Conservation (phyloP, 306 rosid genomes). For the Vigna radiata region DNA sequence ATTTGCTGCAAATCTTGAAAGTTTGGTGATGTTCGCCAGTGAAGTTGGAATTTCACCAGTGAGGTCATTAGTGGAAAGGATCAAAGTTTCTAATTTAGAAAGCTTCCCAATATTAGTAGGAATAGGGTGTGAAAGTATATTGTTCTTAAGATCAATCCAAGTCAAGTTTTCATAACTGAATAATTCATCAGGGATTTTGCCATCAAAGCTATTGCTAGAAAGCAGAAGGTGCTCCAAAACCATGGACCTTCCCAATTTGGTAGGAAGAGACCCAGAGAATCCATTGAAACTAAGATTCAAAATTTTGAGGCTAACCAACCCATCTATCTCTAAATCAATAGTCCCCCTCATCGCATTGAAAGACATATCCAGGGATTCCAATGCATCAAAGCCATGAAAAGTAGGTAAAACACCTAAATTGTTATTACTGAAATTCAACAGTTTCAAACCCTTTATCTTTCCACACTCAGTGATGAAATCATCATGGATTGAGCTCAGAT, state of each 20-base stretch:
- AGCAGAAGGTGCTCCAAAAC: conserved; percentile 69
- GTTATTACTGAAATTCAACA: conserved; percentile 66
- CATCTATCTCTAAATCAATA: conserved; percentile 54
- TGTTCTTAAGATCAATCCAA: conserved; percentile 55
- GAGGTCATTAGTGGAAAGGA: conserved; percentile 63
- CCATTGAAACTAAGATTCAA: conserved; percentile 53
- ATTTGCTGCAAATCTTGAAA: conserved; percentile 73
- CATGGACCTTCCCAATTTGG: conserved; percentile 56
- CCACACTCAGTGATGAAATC: conserved; percentile 65
- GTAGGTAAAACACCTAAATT: conserved; percentile 59
- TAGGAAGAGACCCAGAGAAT: conserved; percentile 57
- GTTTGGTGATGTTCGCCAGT: conserved; percentile 50
- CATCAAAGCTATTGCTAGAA: conserved; percentile 47
- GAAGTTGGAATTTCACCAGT: conserved; percentile 58
- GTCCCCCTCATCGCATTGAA: conserved; percentile 39
- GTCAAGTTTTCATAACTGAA: conserved; percentile 52
- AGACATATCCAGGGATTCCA: conserved; percentile 76
- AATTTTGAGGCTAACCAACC: conserved; percentile 54
- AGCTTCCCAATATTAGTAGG: conserved; percentile 59
- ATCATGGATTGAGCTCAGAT: conserved; percentile 51
- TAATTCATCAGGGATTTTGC: conserved; percentile 57
- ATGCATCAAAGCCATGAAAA: conserved; percentile 60
- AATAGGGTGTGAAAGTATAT: conserved; percentile 47
- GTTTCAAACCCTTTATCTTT: conserved; percentile 48
- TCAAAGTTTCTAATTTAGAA: conserved; percentile 62